A percentile compares a stretch with the other conserved stretches of the same genome.
Evolutionary conservation across 805 yeast genomes (phyloP).

Genomic region (Nakazawaea molendinolei): DNA sequence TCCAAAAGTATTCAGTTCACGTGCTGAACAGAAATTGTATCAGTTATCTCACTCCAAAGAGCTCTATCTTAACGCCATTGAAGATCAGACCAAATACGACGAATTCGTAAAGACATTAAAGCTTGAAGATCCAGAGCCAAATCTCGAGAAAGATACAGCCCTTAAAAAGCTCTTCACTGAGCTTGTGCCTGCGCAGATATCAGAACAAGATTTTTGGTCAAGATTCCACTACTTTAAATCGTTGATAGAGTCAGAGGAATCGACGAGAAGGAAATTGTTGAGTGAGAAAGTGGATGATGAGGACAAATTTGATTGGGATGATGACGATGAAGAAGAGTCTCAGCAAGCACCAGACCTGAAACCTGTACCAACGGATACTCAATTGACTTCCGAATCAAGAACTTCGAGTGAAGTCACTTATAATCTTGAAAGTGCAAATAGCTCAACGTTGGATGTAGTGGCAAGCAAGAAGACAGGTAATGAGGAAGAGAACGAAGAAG

Average conservation of each 20-base stretch:
- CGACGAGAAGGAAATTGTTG: constrained; percentile 57
- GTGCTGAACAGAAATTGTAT: constrained; percentile 59
- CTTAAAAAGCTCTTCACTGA: constrained; percentile 48
- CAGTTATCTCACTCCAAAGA: constrained; percentile 44
- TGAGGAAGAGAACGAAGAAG: constrained; percentile 14
- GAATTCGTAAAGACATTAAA: constrained; percentile 31
- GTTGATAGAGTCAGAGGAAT: constrained; percentile 54
- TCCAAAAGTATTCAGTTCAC: constrained; percentile 34
- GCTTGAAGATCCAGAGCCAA: neutral
- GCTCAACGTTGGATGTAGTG: constrained; percentile 29
- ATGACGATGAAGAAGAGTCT: constrained; percentile 40
- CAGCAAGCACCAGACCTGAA: constrained; percentile 15
- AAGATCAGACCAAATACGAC: constrained; percentile 27
- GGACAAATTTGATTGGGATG: constrained; percentile 47
- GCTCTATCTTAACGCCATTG: constrained; percentile 29
- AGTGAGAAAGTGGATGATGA: constrained; percentile 36
- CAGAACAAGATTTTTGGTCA: constrained; percentile 67
- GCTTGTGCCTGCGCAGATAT: constrained; percentile 55
- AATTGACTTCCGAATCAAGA: constrained; percentile 17
- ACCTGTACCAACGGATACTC: neutral
- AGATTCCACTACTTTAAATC: constrained; percentile 53
- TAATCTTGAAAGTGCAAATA: constrained; percentile 30
- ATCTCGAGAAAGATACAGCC: constrained; percentile 32
- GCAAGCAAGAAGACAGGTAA: constrained; percentile 12
- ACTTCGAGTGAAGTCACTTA: constrained; percentile 34